Evolutionary conservation across 2,329 filamentous ascomycete genomes (phyloP).

Genomic region (Alternaria sp.): DNA sequence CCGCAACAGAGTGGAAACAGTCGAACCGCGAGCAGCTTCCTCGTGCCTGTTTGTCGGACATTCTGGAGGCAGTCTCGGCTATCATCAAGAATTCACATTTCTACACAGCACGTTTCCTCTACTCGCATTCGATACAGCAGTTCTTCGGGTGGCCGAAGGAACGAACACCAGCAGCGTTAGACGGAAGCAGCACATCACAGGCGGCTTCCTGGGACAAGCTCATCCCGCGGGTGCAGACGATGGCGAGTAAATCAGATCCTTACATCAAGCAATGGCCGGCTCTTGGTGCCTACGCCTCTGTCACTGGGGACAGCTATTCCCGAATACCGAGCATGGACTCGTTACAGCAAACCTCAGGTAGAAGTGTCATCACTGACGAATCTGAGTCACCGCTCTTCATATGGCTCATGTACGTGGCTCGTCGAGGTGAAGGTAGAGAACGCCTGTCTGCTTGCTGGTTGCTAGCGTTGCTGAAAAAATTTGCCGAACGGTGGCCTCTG

Average conservation of each 20-base stretch:
- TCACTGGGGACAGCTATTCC: conserved; percentile 40
- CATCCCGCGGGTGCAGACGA: conserved; percentile 52
- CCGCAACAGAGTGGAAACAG: conserved; percentile 28
- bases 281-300: conserved; percentile 47
- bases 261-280: conserved; percentile 57
- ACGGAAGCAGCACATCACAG: conserved; percentile 29
- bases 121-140: conserved; percentile 52
- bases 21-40: conserved; percentile 43
- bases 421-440: conserved; percentile 52
- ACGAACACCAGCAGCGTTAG: conserved; percentile 28
- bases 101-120: conserved; percentile 70
- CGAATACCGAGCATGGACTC: conserved; percentile 47
- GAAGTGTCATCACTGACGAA: conserved; percentile 51
- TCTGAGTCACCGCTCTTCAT: conserved; percentile 58
- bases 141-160: conserved; percentile 47
- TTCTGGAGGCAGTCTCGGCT: conserved; percentile 78
- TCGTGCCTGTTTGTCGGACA: conserved; percentile 68
- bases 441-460: conserved; percentile 56
- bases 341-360: conserved; percentile 38
- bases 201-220: conserved; percentile 44
- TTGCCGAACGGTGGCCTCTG: conserved; percentile 48
- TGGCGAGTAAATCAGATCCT: conserved; percentile 51
- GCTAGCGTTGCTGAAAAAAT: conserved; percentile 48
- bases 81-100: conserved; percentile 83
- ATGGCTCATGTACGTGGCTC: conserved; percentile 58